Conservation (phyloP, 164 flowering plant species). For the Vitis cinerea region DNA sequence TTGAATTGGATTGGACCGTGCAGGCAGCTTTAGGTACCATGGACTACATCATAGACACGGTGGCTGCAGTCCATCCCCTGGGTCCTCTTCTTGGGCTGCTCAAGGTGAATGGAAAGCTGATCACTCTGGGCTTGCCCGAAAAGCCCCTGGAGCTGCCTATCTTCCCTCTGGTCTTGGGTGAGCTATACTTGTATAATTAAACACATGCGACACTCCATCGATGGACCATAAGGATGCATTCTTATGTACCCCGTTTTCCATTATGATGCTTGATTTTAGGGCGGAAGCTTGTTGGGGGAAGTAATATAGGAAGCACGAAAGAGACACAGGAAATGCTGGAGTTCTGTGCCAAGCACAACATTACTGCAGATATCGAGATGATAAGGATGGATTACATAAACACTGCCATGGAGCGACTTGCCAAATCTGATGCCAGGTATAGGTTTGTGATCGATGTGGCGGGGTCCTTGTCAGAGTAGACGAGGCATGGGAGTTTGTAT, state of each 20-base stretch:
- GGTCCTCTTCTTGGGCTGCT: constrained; percentile 27
- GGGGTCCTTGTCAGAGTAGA: constrained; percentile 14
- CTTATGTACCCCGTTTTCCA: too few relatives aligned
- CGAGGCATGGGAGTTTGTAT: neutral
- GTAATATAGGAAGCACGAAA: constrained; percentile 28
- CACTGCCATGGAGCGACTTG: constrained; percentile 27
- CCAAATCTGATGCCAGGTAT: constrained; percentile 27
- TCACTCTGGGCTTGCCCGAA: constrained; percentile 30
- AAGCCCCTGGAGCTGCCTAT: constrained; percentile 33
- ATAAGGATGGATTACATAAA: constrained; percentile 29
- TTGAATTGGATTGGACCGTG: neutral
- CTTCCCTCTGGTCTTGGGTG: constrained; percentile 27
- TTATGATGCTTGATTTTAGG: constrained; percentile 10
- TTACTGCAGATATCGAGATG: constrained; percentile 31
- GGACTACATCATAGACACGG: constrained; percentile 37
- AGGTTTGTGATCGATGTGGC: constrained; percentile 36
- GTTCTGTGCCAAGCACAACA: constrained; percentile 26
- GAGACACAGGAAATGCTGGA: constrained; percentile 42
- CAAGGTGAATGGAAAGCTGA: constrained; percentile 30
- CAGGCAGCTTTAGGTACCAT: constrained; percentile 31
- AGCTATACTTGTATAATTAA: neutral
- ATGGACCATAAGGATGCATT: too few relatives aligned
- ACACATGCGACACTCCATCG: too few relatives aligned
- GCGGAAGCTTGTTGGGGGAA: constrained; percentile 33
- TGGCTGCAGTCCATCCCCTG: constrained; percentile 30